Conservation (phyloP, 2,329 filamentous ascomycete genomes). For the Hirsutella minnesotensis region DNA sequence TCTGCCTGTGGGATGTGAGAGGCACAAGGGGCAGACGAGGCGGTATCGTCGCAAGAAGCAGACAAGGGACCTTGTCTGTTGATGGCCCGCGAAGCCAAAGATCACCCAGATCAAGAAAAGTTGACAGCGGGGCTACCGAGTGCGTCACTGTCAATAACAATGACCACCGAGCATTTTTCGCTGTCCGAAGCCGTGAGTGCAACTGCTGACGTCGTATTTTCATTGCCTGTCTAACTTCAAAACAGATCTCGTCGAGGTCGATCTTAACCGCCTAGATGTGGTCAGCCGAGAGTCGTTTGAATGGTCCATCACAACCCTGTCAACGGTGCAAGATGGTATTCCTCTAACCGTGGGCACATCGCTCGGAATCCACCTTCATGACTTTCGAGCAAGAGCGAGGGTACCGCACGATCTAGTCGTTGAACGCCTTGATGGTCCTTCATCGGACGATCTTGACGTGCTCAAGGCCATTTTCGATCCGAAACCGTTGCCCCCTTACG, state of each 20-base stretch:
- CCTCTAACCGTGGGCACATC: constrained; percentile 80
- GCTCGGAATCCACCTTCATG: constrained; percentile 70
- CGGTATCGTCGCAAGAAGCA: constrained; percentile 53
- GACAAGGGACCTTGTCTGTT: constrained; percentile 54
- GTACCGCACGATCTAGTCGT: constrained; percentile 18
- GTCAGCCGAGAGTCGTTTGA: constrained; percentile 62
- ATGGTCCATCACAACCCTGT: constrained; percentile 74
- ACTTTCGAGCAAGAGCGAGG: constrained; percentile 44
- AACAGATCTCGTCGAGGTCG: constrained; percentile 61
- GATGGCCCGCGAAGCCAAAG: constrained; percentile 33
- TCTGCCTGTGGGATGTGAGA: constrained; percentile 76
- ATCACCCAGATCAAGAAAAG: constrained; percentile 45
- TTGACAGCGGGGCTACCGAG: constrained; percentile 64
- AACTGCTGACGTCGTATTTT: not conserved
- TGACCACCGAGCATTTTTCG: constrained; percentile 62
- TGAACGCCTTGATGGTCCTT: constrained; percentile 22
- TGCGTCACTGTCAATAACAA: constrained; percentile 69
- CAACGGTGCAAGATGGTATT: constrained; percentile 49
- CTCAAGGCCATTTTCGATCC: constrained; percentile 35
- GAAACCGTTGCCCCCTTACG: constrained; percentile 45
- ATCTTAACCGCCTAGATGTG: constrained; percentile 60
- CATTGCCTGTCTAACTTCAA: constrained; percentile 1
- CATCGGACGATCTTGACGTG: constrained; percentile 14
- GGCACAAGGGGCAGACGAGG: constrained; percentile 43
- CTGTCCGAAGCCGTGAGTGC: constrained; percentile 55